Evolutionary conservation across 192 early-diverging fungal species (phyloP), one percentile per base, ranked within the genome.

Genomic region (Backusella macrospora): DNA sequence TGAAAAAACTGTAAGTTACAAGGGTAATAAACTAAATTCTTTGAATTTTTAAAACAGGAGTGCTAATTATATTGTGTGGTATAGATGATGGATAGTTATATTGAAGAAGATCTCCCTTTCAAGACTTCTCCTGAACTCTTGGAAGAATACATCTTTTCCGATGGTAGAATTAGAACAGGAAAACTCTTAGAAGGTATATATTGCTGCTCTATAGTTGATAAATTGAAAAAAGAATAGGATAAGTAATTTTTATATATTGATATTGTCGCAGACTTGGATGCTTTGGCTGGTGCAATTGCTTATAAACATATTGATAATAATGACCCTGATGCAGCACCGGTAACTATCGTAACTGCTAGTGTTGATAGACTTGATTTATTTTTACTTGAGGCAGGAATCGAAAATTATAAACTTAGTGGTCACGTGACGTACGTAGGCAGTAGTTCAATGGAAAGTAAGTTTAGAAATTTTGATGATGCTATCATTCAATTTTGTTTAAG

Each of bases 301-400:
- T 96, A 95, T 78, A 87, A 91, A 65, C 95, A 98, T 70, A 81
- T 80, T 1, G 78, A 85, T 40, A 86, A 84, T 71, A 85, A 83
- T 0, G 72, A 77, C 14, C 37, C 67, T 0, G 72, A 84, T 47
- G 74, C 74, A 39, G 62, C 78, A 12, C 90, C 92, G 5, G 68
- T 93, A 49, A 91, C 90, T 9, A 92, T 97, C 78, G 96, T 96
- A 21, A 97, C 96, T 4, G 96, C 96, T 0, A 86, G 91, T 14
- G 89, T 98, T 14, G 96, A 96, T 76, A 85, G 96, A 40, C 92
- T 98, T 47, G 95, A 96, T 59, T 77, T 98, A 67, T 79, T 93
- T 38, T 71, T 84, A 26, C 83, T 79, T 6, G 84, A 94, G 55
- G 82, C 87, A 9, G 52, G 52, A 26, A 74, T 88, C 7, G 86